Evolutionary conservation across 352 stramenopile species (phyloP).

Genomic region (Phytophthora syringae): DNA sequence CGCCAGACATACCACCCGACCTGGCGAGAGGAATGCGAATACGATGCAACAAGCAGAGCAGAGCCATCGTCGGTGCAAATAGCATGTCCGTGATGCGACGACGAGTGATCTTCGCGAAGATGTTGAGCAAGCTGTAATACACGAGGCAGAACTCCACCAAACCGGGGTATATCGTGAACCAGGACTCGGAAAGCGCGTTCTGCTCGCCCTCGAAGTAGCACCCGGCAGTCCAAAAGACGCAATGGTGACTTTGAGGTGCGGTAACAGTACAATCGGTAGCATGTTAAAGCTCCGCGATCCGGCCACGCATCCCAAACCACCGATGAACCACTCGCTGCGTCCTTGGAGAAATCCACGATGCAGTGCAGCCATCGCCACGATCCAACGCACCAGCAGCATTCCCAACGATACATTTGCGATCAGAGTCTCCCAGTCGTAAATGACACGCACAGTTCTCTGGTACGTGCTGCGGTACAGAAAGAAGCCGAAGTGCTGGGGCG

Average conservation of each 20-base stretch:
- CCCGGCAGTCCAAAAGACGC: conserved; percentile 50
- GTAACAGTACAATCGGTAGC: conserved; percentile 49
- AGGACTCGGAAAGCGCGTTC: conserved; percentile 44
- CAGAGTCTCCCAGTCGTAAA: conserved; percentile 54
- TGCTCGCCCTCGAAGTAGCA: conserved; percentile 59
- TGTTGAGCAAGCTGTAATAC: conserved; percentile 56
- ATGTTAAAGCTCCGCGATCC: conserved; percentile 49
- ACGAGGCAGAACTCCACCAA: conserved; percentile 48
- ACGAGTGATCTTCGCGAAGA: conserved; percentile 42
- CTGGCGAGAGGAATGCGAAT: conserved; percentile 27
- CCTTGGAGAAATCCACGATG: conserved; percentile 33
- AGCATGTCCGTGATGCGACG: conserved; percentile 42
- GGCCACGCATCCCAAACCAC: conserved; percentile 46
- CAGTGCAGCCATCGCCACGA: conserved; percentile 48
- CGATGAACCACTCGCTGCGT: conserved; percentile 32
- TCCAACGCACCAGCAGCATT: conserved; percentile 49
- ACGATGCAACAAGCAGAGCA: conserved; percentile 47
- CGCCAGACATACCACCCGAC: conserved; percentile 14
- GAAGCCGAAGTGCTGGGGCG: conserved; percentile 40
- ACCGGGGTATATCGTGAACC: conserved; percentile 56
- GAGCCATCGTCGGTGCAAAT: conserved; percentile 45
- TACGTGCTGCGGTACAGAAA: conserved; percentile 37
- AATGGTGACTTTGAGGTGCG: conserved; percentile 46
- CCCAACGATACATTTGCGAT: conserved; percentile 52
- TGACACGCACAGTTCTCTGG: conserved; percentile 19